Evolutionary conservation across 345 rosid species (phyloP).

Genomic region (Salix arbutifolia): DNA sequence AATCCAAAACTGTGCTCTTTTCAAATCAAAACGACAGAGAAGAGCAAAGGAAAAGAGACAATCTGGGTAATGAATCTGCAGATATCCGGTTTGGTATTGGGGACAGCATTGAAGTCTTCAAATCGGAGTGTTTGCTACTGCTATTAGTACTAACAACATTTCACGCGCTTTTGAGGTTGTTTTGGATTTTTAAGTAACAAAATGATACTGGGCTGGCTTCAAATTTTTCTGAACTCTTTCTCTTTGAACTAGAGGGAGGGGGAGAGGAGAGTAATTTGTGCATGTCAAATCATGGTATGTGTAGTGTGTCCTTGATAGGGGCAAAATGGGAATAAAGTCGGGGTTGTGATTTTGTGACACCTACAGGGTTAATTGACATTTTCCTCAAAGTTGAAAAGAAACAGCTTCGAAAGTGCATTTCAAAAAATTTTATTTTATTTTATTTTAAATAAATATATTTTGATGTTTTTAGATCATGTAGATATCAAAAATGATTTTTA

Average conservation of each 20-base stretch:
- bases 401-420: too few relatives aligned
- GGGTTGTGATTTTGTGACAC: not conserved
- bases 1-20: not conserved
- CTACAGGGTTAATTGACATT: not conserved
- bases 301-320: not conserved
- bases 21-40: not conserved
- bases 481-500: too few relatives aligned
- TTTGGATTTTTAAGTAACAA: too few relatives aligned
- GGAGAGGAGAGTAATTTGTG: not conserved
- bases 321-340: not conserved
- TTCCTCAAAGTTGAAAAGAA: not conserved
- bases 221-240: not conserved
- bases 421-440: too few relatives aligned
- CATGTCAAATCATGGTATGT: not conserved
- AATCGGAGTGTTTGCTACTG: not conserved
- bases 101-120: slow-evolving; percentile 2
- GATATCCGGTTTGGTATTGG: slow-evolving; percentile 9
- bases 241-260: not conserved
- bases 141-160: not conserved
- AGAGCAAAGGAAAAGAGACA: not conserved
- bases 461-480: too few relatives aligned
- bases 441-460: too few relatives aligned
- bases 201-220: not conserved
- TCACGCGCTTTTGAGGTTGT: not conserved
- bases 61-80: slow-evolving; percentile 6